Evolutionary conservation across 2,329 filamentous ascomycete species (phyloP), one percentile per base, ranked within the genome.

Genomic region (Stachybotrys elegans): DNA sequence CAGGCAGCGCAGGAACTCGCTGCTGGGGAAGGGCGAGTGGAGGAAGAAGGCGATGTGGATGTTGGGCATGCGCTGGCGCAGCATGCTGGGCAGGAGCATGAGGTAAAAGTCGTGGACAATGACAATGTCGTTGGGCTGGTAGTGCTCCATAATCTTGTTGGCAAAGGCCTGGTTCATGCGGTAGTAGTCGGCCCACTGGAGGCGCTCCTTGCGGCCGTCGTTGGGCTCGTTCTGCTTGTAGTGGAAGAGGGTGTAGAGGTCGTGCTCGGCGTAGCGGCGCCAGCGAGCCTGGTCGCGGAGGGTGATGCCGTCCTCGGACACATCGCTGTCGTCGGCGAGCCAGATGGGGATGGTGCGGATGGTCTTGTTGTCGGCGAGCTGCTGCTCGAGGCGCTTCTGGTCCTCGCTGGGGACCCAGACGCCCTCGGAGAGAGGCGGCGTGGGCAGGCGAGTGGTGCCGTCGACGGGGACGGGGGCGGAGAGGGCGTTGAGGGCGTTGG

Each of bases 31-130:
- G 0, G 92, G 92, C 37, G 89, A 85, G 66, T 97, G 92, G 38
- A 97, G 74, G 71, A 89, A 97, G 72, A 96, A 96, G 43, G 89
- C 86, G 59, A 96, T 91, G 70, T 95, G 94, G 67, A 95, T 88
- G 63, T 90, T 88, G 4, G 90, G 88, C 16, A 91, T 74, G 34
- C 86, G 81, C 63, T 95, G 90, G 39, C 92, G 84, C 47, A 97
- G 72, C 71, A 97, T 82, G 66, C 83, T 90, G 3, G 93, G 92
- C 4, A 97, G 78, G 20, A 97, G 75, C 64, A 97, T 82, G 39
- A 97, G 79, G 60, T 95, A 91, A 65, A 95, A 96, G 67, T 97
- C 92, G 63, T 97, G 92, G 43, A 97, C 82, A 62, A 95, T 81
- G 48, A 97, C 82, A 44, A 97, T 82, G 62, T 97, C 92, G 37